A percentile compares a stretch with the other conserved stretches of the same genome.
Conservation (phyloP, 306 rosid species). For the Betula pendula region DNA sequence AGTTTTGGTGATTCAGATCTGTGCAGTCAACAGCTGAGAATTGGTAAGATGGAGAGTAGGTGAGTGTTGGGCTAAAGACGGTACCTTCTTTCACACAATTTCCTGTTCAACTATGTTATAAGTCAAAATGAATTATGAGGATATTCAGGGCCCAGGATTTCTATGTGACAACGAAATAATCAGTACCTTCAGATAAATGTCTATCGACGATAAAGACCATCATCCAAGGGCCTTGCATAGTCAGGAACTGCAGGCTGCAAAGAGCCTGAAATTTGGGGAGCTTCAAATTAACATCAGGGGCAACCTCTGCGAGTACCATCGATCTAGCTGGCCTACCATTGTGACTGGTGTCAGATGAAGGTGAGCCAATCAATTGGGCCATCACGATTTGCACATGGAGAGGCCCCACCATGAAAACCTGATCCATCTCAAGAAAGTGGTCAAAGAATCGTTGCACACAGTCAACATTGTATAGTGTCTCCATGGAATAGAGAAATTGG, state of each 20-base stretch:
- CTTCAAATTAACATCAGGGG: conserved; percentile 93
- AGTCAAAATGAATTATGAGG: not conserved
- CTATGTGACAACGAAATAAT: conserved; percentile 5
- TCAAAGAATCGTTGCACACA: conserved; percentile 89
- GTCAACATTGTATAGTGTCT: conserved; percentile 93
- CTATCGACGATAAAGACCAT: conserved; percentile 93
- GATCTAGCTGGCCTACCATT: conserved; percentile 89
- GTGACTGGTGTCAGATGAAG: conserved; percentile 88
- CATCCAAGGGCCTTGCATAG: conserved; percentile 92
- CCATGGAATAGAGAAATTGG: conserved; percentile 94
- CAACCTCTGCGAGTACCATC: conserved; percentile 99
- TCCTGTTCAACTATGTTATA: not conserved
- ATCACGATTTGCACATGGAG: conserved; percentile 78
- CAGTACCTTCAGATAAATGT: conserved; percentile 88
- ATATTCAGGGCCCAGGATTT: not conserved
- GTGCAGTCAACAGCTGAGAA: not conserved
- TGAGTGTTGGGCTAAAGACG: not conserved
- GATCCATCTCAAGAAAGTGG: conserved; percentile 85
- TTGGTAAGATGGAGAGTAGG: not conserved
- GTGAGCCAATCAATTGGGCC: conserved; percentile 87
- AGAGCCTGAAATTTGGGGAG: conserved; percentile 86
- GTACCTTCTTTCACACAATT: no score
- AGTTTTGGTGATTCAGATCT: not conserved
- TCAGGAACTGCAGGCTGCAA: conserved; percentile 97
- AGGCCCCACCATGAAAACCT: conserved; percentile 64